phyloP scores from a whole-genome alignment of 495 filamentous ascomycete genomes.

The Podospora sp. region DNA sequence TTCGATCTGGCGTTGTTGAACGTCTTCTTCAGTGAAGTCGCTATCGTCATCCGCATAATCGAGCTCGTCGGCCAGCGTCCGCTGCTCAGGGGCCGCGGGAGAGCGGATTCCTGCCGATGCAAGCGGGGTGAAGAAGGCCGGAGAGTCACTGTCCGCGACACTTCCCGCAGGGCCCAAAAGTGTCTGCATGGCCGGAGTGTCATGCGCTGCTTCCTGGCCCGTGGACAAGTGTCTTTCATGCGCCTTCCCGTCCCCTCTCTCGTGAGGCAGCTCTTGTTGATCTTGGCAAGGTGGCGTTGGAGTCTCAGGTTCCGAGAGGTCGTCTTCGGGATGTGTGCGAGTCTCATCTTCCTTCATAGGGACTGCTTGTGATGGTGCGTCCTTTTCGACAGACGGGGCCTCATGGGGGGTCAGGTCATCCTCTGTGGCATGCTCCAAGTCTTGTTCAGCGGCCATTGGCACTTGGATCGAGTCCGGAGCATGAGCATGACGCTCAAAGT shows the following conservation, averaged over 20 bases:
- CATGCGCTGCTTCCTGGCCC: background rate
- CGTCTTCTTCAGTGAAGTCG: background rate
- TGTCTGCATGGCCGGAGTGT: background rate
- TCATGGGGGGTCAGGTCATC: background rate
- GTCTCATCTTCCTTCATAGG: background rate
- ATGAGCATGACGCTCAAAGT: background rate
- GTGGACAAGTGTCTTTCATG: background rate
- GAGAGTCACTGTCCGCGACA: conserved; percentile 24
- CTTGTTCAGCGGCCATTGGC: background rate
- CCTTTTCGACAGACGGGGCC: background rate
- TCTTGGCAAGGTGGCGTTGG: background rate
- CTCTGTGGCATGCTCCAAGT: background rate
- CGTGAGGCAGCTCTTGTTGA: background rate
- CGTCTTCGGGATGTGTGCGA: background rate
- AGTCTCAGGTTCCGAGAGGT: background rate
- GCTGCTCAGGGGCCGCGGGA: background rate
- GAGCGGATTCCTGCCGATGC: conserved; percentile 20
- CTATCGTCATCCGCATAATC: conserved; percentile 6
- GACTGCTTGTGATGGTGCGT: background rate
- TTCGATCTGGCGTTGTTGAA: background rate
- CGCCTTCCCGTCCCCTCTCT: background rate
- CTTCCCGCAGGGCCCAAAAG: background rate
- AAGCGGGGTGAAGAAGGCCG: conserved; percentile 23
- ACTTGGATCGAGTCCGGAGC: background rate
- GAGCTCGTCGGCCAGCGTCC: conserved; percentile 17